Evolutionary conservation across 1,139 yeast genomes (phyloP), one percentile per base, ranked within the genome.

Genomic region (Chernovozyma sophiae-reginae): DNA sequence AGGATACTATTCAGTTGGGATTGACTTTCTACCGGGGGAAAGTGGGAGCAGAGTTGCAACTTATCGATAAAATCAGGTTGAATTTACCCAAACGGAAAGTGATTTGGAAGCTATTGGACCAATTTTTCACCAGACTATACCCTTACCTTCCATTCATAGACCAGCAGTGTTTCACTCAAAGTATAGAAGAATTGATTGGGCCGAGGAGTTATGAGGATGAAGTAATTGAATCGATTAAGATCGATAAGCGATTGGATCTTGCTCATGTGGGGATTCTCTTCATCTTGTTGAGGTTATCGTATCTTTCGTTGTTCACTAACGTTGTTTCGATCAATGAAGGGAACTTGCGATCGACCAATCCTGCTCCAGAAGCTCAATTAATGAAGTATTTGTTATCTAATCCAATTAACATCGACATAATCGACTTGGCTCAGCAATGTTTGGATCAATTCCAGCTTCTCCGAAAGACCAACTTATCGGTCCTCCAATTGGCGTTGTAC

Each of bases 121-220:
- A 63, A 11, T 68, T 53, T 42, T 68, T 68, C 43, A 36, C 40
- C 4, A 51, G 49, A 34, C 36, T 66, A 10, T 67, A 65, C 42
- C 65, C 71, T 10, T 65, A 59, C 38, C 51, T 60, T 53, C 72
- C 74, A 13, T 61, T 56, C 37, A 31, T 67, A 22, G 71, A 67
- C 36, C 68, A 67, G 36, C 42, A 30, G 1, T 42, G 47, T 14
- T 65, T 65, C 39, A 43, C 46, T 8, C 36, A 31, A 4, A 49
- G 47, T 3, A 44, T 60, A 0, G 36, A 40, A 3, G 40, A 45
- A 10, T 51, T 67, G 0, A 43, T 67, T n/a, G 72, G 72, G 0
- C 50, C 52, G 0, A 43, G 41, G 25, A 43, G 45, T 14, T 47
- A 46, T 32, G 52, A 45, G 4, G 63, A 59, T 39, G 52, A 44